These are phyloP conservation scores for Raddia guianensis DNA, from an alignment of 176 grass and related monocot species.

Conservation along the genomic window DNA sequence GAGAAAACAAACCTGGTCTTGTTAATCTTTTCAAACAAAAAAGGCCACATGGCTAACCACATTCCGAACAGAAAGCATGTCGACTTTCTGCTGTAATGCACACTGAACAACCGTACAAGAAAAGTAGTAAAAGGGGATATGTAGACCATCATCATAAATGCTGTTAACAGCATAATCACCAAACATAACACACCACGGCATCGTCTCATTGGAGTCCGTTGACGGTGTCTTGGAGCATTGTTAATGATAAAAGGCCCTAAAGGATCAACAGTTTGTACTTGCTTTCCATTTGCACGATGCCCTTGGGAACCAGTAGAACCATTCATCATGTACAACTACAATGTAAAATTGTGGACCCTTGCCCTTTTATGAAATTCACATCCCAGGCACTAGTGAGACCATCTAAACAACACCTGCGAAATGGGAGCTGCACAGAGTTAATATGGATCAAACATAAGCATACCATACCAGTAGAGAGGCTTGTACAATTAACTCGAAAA, in stretches of 20 bases:
- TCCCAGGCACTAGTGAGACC: background rate
- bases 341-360: background rate
- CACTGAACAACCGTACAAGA: constrained; percentile 70
- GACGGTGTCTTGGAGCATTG: constrained; percentile 48
- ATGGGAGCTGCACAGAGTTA: background rate
- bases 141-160: constrained; percentile 84
- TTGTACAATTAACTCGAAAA: background rate
- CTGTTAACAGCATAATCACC: constrained; percentile 68
- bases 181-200: constrained; percentile 68
- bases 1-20: constrained; percentile 84
- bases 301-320: constrained; percentile 27
- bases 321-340: constrained; percentile 47
- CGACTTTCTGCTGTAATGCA: constrained; percentile 78
- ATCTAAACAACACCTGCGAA: constrained; percentile 8
- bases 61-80: constrained; percentile 79
- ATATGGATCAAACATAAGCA: background rate
- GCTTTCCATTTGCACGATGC: constrained; percentile 52
- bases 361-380: constrained; percentile 27
- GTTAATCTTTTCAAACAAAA: constrained; percentile 95
- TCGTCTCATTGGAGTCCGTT: constrained; percentile 54
- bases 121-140: constrained; percentile 61
- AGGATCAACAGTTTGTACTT: constrained; percentile 20
- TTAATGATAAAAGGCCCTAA: constrained; percentile 40
- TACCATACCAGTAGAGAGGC: background rate
- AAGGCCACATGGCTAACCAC: constrained; percentile 92